Base-by-base conservation (phyloP, 2,329 filamentous ascomycete genomes). In the Diplodia corticola region DNA sequence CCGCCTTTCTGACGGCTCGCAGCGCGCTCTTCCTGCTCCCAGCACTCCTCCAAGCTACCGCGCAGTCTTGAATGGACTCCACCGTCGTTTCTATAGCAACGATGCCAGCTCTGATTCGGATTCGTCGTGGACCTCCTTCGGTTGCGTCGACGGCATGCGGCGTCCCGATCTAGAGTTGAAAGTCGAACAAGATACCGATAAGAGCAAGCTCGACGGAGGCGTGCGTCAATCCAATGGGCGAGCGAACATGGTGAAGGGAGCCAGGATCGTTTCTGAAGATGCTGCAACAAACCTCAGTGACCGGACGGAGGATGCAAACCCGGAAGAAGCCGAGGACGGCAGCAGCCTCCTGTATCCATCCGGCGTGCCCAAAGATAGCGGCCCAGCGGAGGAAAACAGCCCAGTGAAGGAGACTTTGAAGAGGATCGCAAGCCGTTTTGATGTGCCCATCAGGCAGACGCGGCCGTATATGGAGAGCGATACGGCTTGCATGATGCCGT, bases 111-210 rank as follows among this genome's bases (percentile, higher is more conserved):
- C 48, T 3, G 22, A 20, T 17, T 65, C 63, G 6, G 63, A 65
- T 40, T 64, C 63, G 50, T 65, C 63, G 10, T 57, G 54, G 53
- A 37, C 63, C 2, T 59, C 53, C 15, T 65, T 65, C 44, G 63
- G 63, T 53, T 65, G 63, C 53, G 26, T 57, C 15, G 63, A 65
- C 44, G 63, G 63, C 33, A 65, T 65, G 63, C 30, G 53, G n/a
- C 53, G 63, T n/a, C 28, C 63, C 37, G 63, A 30, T 6, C 9
- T 35, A 4, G 28, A 22, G n/a, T 30, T 15, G 33, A 30, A 55
- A 13, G 35, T 17, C 5, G 44, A n/a, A 28, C 26, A 22, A 10
- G 44, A 22, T 9, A 22, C 28, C 17, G 28, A 28, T 7, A 28
- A 37, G 28, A 24, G 33, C 9, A 26, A 49, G 40, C 6, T 15